Percentiles rank a stretch among this genome's conserved stretches.
phyloP scores from a whole-genome alignment of 2,329 filamentous ascomycete species.

The Pezicula neosporulosa region DNA sequence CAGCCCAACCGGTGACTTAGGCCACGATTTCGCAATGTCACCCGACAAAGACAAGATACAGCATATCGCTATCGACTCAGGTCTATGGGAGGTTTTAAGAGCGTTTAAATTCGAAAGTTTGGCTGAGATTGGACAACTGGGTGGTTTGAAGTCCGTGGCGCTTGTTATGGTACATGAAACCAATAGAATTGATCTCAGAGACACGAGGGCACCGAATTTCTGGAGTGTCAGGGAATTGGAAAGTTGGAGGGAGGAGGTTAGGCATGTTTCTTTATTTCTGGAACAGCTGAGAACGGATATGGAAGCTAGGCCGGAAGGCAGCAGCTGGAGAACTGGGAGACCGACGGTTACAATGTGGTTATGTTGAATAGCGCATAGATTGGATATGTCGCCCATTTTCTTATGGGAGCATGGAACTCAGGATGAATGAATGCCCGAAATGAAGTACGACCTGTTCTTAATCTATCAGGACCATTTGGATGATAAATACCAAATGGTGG shows the following conservation, averaged over 20 bases:
- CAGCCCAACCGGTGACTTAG: conserved; percentile 21
- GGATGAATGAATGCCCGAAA: too few relatives aligned
- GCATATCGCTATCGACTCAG: conserved; percentile 17
- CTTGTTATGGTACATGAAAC: conserved; percentile 7
- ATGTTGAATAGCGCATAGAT: neutral
- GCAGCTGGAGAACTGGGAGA: too few relatives aligned
- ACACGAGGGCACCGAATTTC: too few relatives aligned
- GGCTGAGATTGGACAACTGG: conserved; percentile 19
- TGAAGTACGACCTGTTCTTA: too few relatives aligned
- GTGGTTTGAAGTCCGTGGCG: conserved; percentile 18
- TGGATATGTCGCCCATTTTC: too few relatives aligned
- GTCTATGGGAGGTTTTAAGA: conserved; percentile 24
- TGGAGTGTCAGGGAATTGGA: conserved; percentile 2
- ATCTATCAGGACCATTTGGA: too few relatives aligned
- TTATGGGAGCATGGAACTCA: too few relatives aligned
- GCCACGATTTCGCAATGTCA: conserved; percentile 18
- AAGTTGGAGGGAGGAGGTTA: conserved; percentile 12
- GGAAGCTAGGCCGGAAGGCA: neutral
- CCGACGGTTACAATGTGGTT: neutral
- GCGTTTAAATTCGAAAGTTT: conserved; percentile 18
- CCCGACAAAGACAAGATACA: conserved; percentile 17
- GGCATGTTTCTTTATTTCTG: conserved; percentile 18
- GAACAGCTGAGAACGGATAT: conserved; percentile 17
- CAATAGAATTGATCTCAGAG: too few relatives aligned
- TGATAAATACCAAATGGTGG: too few relatives aligned